A percentile compares a stretch with the other conserved stretches of the same genome.
Conservation (phyloP, 164 flowering plant species). For the Paratinospora sagittata region DNA sequence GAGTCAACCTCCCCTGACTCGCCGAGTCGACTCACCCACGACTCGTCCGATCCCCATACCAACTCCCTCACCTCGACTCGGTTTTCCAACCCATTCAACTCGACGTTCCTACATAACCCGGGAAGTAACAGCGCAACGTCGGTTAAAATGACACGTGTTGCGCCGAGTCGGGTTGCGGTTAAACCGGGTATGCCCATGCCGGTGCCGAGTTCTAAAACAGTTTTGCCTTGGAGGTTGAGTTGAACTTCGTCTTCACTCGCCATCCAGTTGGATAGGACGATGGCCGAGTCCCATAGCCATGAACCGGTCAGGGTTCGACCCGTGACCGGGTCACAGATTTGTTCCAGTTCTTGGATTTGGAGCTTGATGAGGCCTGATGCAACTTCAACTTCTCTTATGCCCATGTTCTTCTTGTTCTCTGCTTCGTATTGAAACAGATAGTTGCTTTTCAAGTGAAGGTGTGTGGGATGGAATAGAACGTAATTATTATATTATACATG, state of each 20-base stretch:
- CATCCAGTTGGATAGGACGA: constrained; percentile 28
- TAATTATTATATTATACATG: background rate
- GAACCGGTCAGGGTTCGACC: constrained; percentile 41
- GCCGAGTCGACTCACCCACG: constrained; percentile 11
- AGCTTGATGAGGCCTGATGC: constrained; percentile 19
- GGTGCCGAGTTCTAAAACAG: constrained; percentile 40
- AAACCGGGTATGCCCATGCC: constrained; percentile 47
- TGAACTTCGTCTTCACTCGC: constrained; percentile 12
- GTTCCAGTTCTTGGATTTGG: constrained; percentile 17
- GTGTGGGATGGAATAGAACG: too few species aligned
- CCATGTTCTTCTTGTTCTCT: background rate
- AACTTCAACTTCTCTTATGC: constrained; percentile 17
- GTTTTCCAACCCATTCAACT: constrained; percentile 29
- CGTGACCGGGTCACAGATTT: constrained; percentile 24
- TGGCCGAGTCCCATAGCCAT: constrained; percentile 44
- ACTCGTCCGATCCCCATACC: constrained; percentile 32
- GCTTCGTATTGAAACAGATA: too few species aligned
- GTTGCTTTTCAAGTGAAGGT: too few species aligned
- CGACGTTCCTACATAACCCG: constrained; percentile 29
- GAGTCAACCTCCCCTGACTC: constrained; percentile 29
- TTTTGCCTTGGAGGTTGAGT: constrained; percentile 20
- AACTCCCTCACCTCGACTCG: constrained; percentile 31
- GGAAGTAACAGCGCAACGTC: constrained; percentile 29
- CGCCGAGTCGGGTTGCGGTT: constrained; percentile 39
- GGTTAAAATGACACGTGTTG: constrained; percentile 31